These are phyloP conservation scores for Ganoderma resinaceum DNA, from an alignment of 1,284 basidiomycete species.

Conservation along the genomic window DNA sequence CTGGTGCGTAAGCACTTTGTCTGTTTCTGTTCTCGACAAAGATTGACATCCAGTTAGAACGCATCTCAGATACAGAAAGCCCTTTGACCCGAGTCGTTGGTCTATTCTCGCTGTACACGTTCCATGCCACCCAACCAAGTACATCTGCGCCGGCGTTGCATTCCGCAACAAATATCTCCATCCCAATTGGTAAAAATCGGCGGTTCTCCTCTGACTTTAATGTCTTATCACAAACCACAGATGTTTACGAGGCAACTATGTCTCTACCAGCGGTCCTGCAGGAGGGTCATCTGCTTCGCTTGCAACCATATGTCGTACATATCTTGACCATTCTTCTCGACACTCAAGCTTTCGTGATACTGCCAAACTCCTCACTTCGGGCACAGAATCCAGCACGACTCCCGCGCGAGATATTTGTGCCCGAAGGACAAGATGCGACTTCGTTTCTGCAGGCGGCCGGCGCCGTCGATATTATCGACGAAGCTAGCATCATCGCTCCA, in stretches of 20 bases:
- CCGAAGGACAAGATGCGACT: slow-evolving; percentile 43
- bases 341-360: slow-evolving; percentile 60
- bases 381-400: slow-evolving; percentile 65
- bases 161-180: slow-evolving; percentile 54
- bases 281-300: slow-evolving; percentile 46
- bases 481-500: slow-evolving; percentile 14
- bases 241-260: slow-evolving; percentile 57
- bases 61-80: slow-evolving; percentile 52
- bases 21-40: not conserved
- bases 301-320: slow-evolving; percentile 56
- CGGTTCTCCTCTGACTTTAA: slow-evolving; percentile 5
- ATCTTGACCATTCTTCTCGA: slow-evolving; percentile 55
- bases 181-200: slow-evolving; percentile 59
- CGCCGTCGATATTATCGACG: not conserved
- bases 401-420: slow-evolving; percentile 67
- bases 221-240: slow-evolving; percentile 45
- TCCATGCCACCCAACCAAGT: slow-evolving; percentile 70
- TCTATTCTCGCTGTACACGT: slow-evolving; percentile 72
- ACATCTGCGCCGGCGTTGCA: slow-evolving; percentile 57
- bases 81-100: slow-evolving; percentile 61
- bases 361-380: slow-evolving; percentile 58
- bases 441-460: slow-evolving; percentile 9
- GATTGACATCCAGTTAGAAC: slow-evolving; percentile 53
- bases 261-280: slow-evolving; percentile 52
- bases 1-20: slow-evolving; percentile 54